Evolutionary conservation across 305 asterid genomes (phyloP).

Genomic region (Solanum hybrid): DNA sequence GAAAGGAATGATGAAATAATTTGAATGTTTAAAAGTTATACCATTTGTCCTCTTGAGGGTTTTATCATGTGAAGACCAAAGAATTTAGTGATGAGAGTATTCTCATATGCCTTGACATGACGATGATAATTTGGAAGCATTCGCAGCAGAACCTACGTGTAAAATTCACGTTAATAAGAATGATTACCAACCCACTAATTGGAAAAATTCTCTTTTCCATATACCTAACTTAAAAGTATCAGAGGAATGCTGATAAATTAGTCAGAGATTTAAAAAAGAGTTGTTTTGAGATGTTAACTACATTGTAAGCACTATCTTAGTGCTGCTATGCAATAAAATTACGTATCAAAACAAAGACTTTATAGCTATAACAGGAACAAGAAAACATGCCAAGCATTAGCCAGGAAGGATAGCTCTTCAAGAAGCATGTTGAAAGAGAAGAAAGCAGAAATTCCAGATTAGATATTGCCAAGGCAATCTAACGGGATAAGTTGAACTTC

Average conservation of each 20-base stretch:
- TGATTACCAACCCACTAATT: background rate
- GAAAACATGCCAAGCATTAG: background rate
- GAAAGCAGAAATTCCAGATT: background rate
- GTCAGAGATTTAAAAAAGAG: background rate
- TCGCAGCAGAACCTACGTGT: slow-evolving; percentile 66
- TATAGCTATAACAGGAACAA: background rate
- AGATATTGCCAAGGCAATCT: background rate
- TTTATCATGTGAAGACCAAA: slow-evolving; percentile 92
- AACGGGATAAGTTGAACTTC: background rate
- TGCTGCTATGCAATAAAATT: background rate
- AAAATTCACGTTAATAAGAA: slow-evolving; percentile 9
- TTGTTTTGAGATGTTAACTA: background rate
- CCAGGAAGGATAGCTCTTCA: background rate
- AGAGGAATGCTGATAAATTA: background rate
- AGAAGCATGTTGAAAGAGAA: background rate
- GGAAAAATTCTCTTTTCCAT: background rate
- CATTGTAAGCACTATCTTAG: background rate
- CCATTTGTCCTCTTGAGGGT: slow-evolving; percentile 19
- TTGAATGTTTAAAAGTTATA: background rate
- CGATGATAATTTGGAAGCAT: slow-evolving; percentile 82
- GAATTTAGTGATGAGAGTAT: slow-evolving; percentile 83
- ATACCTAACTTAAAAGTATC: background rate
- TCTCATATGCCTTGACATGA: slow-evolving; percentile 68
- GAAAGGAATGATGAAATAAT: background rate
- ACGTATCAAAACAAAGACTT: background rate